Evolutionary conservation across 441 rosid species (phyloP), one percentile per base, ranked within the genome.

Genomic region (Rhodomyrtus psidioides): DNA sequence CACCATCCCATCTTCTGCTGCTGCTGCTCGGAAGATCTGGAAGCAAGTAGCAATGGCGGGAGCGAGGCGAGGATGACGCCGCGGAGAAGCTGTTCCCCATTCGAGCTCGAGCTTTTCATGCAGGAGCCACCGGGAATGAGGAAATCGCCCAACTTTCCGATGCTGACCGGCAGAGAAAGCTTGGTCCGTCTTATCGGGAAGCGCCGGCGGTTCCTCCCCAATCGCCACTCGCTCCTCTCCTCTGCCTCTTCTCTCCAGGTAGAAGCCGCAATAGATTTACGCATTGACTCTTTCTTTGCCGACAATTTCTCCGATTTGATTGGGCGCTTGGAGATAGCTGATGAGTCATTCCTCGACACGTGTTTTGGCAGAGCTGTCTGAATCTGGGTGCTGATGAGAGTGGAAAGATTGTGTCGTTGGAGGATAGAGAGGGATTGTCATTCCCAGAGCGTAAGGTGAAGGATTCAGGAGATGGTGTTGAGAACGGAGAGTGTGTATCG

Each of bases 161-260:
- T 94, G 97, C 87, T 96, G 44, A 88, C 91, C 42, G 98, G 98
- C 74, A 91, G 91, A 82, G 95, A 94, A 65, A 96, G 98, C 88
- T 89, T 96, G 88, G 83, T 90, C 85, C 91, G 96, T 60, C 90
- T 96, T 87, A 91, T 95, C 53, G 98, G 98, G 6, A 94, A 92
- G 84, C 95, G 98, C 70, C 92, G 98, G 81, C 92, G 94, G 56
- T 92, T 82, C 88, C 98, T 95, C 51, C 96, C 95, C 82, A 90
- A 92, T 81, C 93, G 90, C 53, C 89, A 92, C 26, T 85, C 87
- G 59, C 90, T 93, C 83, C 91, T 94, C 86, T 90, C 95, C 85
- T 53, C 86, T 27, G 85, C 57, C 59, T 14, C 76, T 55, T 57
- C 83, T 34, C n/a, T 56, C 34, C 86, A 83, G 51, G 62, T 83